These are phyloP conservation scores for Tremella mesenterica DNA, from an alignment of 768 basidiomycete species.

Conservation along the genomic window DNA sequence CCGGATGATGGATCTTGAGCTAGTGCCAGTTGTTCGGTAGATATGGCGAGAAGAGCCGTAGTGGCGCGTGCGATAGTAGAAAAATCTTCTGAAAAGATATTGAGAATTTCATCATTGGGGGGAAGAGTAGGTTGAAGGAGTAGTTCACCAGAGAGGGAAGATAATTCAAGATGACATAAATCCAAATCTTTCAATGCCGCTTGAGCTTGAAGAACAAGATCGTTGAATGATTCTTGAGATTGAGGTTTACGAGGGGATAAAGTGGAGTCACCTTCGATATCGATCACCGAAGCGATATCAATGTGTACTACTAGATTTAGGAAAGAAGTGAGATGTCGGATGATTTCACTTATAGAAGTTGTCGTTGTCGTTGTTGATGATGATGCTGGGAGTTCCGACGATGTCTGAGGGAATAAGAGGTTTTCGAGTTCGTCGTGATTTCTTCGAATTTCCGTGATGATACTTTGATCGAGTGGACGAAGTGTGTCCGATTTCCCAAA, in stretches of 20 bases:
- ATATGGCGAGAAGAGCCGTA: conserved; percentile 18
- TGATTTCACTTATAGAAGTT: too few relatives aligned
- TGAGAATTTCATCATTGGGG: not conserved
- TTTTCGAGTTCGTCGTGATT: conserved; percentile 15
- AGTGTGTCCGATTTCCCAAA: conserved; percentile 15
- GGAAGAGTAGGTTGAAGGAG: not conserved
- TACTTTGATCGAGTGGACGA: conserved; percentile 14
- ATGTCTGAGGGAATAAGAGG: not conserved
- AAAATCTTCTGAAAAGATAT: conserved; percentile 6
- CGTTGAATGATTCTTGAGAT: conserved; percentile 14
- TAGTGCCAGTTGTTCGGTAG: conserved; percentile 22
- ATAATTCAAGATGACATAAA: not conserved
- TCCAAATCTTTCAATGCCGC: conserved; percentile 25
- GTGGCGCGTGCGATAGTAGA: conserved; percentile 11
- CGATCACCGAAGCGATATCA: conserved; percentile 39
- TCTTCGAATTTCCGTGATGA: conserved; percentile 13
- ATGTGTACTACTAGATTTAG: conserved; percentile 7
- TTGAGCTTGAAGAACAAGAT: conserved; percentile 29
- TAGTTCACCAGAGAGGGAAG: not conserved
- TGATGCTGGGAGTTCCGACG: too few relatives aligned
- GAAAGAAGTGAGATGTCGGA: not conserved
- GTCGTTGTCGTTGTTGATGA: too few relatives aligned
- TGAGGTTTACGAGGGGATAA: conserved; percentile 5
- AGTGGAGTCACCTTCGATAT: conserved; percentile 37
- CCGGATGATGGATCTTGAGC: too few relatives aligned